Percentiles rank a stretch among this genome's conserved stretches.
phyloP scores from a whole-genome alignment of 2,329 filamentous ascomycete species.

The Trichophyton schoenleinii region DNA sequence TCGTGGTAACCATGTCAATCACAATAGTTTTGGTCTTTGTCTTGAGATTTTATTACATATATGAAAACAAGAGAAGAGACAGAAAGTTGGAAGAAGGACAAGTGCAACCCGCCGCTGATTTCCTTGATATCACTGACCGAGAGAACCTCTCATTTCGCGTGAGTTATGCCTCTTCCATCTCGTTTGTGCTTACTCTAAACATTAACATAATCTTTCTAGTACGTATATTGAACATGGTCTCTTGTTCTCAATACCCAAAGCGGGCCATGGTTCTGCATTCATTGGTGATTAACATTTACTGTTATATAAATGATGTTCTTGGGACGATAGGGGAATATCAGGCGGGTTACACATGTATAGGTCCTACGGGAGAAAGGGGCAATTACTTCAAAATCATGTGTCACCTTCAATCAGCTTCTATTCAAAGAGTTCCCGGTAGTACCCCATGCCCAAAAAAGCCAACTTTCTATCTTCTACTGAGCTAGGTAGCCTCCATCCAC shows the following conservation, averaged over 20 bases:
- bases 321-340: too few relatives aligned
- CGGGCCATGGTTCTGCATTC: too few relatives aligned
- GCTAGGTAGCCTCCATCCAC: constrained; percentile 37
- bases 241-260: too few relatives aligned
- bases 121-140: constrained; percentile 51
- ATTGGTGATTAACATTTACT: too few relatives aligned
- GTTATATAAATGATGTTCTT: too few relatives aligned
- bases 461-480: constrained; percentile 1
- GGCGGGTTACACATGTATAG: too few relatives aligned
- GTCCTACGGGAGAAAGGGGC: too few relatives aligned
- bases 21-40: constrained; percentile 43
- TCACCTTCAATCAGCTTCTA: not conserved
- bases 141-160: constrained; percentile 36
- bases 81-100: constrained; percentile 33
- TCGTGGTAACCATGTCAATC: constrained; percentile 57
- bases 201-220: not conserved
- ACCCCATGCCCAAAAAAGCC: not conserved
- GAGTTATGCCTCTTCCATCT: constrained; percentile 31
- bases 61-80: constrained; percentile 49
- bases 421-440: not conserved
- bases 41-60: constrained; percentile 46
- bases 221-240: not conserved
- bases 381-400: too few relatives aligned
- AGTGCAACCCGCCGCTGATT: constrained; percentile 39
- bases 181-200: constrained; percentile 41